These are phyloP conservation scores for Crotalaria pallida DNA, from an alignment of 306 rosid species.

Conservation along the genomic window DNA sequence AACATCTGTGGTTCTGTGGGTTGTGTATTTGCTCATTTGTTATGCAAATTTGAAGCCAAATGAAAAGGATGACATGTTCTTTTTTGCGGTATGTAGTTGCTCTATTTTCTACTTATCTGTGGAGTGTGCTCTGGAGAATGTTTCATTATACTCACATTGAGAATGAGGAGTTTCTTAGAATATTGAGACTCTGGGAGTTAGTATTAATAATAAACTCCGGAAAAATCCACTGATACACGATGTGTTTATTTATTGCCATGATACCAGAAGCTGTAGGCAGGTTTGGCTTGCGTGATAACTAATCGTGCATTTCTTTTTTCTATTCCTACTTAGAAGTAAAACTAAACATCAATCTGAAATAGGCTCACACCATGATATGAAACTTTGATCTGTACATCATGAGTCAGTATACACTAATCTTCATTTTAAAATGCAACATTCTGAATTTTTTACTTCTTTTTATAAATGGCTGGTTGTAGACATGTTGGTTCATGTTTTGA, in stretches of 20 bases:
- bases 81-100: constrained; percentile 77
- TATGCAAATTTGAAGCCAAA: constrained; percentile 52
- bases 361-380: background rate
- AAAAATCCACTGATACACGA: background rate
- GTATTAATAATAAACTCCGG: constrained; percentile 18
- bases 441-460: background rate
- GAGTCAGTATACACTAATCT: background rate
- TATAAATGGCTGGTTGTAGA: background rate
- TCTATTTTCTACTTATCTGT: constrained; percentile 27
- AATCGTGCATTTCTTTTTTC: background rate
- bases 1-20: constrained; percentile 61
- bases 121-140: constrained; percentile 21
- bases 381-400: background rate
- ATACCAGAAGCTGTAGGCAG: constrained; percentile 3
- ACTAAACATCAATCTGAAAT: background rate
- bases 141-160: background rate
- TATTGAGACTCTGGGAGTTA: background rate
- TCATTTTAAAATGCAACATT: constrained; percentile 2
- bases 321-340: background rate
- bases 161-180: constrained; percentile 6
- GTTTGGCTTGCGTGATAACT: background rate
- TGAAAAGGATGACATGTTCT: constrained; percentile 87
- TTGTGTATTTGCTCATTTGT: constrained; percentile 72
- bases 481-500: background rate
- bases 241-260: background rate